A percentile compares a stretch with the other conserved stretches of the same genome.
Conservation (phyloP, 768 basidiomycete species). For the Jaapia argillacea region DNA sequence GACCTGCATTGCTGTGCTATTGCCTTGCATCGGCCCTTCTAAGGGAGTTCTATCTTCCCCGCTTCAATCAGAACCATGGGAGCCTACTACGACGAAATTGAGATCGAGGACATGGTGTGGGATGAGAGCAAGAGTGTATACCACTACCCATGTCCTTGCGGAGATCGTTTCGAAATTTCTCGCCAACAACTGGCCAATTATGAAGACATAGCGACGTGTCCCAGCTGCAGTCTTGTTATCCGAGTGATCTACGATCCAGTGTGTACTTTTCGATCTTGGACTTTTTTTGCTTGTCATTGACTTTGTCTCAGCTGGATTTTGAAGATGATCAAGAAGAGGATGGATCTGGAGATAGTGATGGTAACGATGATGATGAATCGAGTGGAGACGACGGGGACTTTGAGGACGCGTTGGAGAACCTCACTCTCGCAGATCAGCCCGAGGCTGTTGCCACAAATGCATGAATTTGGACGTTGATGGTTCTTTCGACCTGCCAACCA, state of each 20-base stretch:
- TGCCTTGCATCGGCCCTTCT: too few species aligned
- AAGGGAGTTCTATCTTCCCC: too few species aligned
- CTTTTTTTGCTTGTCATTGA: not conserved
- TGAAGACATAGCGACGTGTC: constrained; percentile 94
- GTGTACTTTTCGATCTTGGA: constrained; percentile 21
- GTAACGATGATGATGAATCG: constrained; percentile 9
- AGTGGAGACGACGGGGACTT: constrained; percentile 37
- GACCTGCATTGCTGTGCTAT: too few species aligned
- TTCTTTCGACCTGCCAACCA: not conserved
- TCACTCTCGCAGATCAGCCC: constrained; percentile 32
- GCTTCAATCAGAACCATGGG: too few species aligned
- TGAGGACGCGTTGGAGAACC: constrained; percentile 58
- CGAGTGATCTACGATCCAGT: constrained; percentile 94
- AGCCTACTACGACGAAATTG: constrained; percentile 92
- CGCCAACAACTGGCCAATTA: constrained; percentile 75
- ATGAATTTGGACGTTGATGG: constrained; percentile 10
- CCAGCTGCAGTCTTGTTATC: constrained; percentile 90
- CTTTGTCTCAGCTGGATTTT: constrained; percentile 55
- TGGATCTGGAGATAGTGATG: constrained; percentile 18
- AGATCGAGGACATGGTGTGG: constrained; percentile 96
- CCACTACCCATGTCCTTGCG: constrained; percentile 97
- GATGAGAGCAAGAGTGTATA: constrained; percentile 74
- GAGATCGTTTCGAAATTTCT: constrained; percentile 95
- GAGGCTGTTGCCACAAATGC: constrained; percentile 13
- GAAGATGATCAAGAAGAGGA: constrained; percentile 68